Conservation (phyloP, 73 alveolate genomes). For the Effrenium voratum region DNA sequence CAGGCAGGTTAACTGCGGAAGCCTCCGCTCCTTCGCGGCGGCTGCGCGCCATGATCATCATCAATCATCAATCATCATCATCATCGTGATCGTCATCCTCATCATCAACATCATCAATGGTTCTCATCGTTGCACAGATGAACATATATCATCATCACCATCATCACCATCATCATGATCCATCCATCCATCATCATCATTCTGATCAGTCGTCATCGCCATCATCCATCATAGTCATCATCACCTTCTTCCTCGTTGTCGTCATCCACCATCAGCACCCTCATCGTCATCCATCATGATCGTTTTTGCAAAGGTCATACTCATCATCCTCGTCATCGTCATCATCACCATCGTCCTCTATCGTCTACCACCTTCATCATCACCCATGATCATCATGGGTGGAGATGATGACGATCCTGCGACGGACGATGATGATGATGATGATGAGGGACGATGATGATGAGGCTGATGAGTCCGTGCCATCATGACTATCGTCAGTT, state of each 20-base stretch:
- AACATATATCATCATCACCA: not conserved
- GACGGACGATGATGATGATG: no score
- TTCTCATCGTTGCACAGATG: not conserved
- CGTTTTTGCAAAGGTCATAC: not conserved
- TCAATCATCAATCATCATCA: not conserved
- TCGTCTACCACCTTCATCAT: not conserved
- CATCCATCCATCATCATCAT: not conserved
- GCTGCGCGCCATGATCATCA: not conserved
- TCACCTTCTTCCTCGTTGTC: not conserved
- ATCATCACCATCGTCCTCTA: not conserved
- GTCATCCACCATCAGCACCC: not conserved
- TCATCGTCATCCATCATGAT: not conserved
- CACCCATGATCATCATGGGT: not conserved
- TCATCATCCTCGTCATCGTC: not conserved
- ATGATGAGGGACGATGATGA: no score
- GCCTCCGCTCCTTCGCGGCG: not conserved
- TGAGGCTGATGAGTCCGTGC: no score
- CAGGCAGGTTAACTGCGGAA: not conserved
- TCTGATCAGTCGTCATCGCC: not conserved
- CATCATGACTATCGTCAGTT: no score
- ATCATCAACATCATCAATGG: not conserved
- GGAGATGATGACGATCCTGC: no score
- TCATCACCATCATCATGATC: not conserved
- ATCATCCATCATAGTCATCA: not conserved
- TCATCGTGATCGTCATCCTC: not conserved